These are phyloP conservation scores for Ceratobasidium sp. DNA, from an alignment of 1,284 basidiomycete genomes.

Conservation along the genomic window DNA sequence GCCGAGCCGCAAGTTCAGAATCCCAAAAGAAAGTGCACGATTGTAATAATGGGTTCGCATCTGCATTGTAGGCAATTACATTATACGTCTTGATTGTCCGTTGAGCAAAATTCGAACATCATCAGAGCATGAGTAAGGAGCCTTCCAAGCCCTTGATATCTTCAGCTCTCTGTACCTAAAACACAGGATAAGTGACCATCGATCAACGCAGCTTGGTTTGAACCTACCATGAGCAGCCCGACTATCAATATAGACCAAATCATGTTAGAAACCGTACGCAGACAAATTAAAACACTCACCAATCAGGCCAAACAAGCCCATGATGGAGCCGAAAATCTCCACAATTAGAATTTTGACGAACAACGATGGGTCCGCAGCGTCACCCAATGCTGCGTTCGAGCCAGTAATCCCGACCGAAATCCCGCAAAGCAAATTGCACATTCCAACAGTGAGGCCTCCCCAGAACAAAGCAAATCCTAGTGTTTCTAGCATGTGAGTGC, in stretches of 20 bases:
- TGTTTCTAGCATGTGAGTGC: background rate
- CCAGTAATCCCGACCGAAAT: conserved; percentile 91
- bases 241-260: conserved; percentile 53
- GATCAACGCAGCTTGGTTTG: no score
- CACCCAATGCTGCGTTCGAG: conserved; percentile 88
- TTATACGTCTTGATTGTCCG: background rate
- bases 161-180: conserved; percentile 25
- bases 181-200: background rate
- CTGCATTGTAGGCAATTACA: background rate
- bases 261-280: conserved; percentile 7
- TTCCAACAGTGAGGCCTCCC: conserved; percentile 89
- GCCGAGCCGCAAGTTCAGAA: no score
- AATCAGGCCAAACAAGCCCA: conserved; percentile 91
- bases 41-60: background rate
- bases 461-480: conserved; percentile 91
- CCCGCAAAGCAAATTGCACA: conserved; percentile 93
- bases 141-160: conserved; percentile 5
- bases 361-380: conserved; percentile 89
- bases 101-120: background rate
- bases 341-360: conserved; percentile 96
- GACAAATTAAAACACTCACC: conserved; percentile 61
- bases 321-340: conserved; percentile 92
- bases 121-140: conserved; percentile 9
- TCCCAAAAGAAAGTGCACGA: conserved; percentile 51
- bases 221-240: conserved; percentile 68